These are phyloP conservation scores for Rhododendron ferrugineum DNA, from an alignment of 148 eudicot genomes.

Conservation along the genomic window DNA sequence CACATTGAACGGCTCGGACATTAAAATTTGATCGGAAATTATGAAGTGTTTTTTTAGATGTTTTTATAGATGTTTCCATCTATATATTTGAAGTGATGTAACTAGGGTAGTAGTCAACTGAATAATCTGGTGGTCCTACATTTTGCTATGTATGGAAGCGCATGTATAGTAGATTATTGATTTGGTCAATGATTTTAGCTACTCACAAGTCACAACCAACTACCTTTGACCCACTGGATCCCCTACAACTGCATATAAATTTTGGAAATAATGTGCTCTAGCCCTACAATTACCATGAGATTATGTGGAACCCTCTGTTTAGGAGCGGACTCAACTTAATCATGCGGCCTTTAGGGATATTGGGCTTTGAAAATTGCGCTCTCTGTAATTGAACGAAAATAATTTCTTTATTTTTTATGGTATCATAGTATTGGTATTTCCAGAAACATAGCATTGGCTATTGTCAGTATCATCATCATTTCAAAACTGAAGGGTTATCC, in stretches of 20 bases:
- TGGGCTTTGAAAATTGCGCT: not conserved
- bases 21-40: too few species aligned
- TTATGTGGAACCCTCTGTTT: not conserved
- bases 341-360: not conserved
- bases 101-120: not conserved
- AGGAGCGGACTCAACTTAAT: not conserved
- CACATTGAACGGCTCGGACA: too few species aligned
- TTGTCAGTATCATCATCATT: not conserved
- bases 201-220: not conserved
- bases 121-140: not conserved
- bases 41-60: too few species aligned
- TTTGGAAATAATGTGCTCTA: not conserved
- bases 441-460: not conserved
- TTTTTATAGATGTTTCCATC: too few species aligned
- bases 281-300: not conserved
- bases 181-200: not conserved
- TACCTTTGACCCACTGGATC: not conserved
- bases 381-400: too few species aligned
- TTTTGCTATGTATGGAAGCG: not conserved
- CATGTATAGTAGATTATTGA: not conserved
- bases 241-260: not conserved
- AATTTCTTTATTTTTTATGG: too few species aligned
- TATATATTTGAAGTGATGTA: not conserved
- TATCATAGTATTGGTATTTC: not conserved
- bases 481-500: not conserved